Conservation (phyloP, 306 rosid species). For the Inga leiocalycina region DNA sequence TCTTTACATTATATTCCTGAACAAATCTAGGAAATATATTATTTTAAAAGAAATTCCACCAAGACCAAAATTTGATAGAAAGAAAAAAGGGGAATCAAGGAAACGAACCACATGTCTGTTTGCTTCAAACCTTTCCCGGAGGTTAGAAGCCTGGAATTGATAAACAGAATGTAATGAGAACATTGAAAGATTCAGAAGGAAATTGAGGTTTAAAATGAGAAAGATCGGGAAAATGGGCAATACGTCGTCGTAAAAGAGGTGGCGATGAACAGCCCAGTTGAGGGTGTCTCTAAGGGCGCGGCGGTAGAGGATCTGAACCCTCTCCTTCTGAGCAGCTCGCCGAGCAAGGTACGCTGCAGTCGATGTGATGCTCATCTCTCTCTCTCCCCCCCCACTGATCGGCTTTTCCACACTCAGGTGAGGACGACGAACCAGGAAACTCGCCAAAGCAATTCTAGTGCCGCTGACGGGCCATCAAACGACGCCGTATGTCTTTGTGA, state of each 20-base stretch:
- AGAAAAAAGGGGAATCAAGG: background rate
- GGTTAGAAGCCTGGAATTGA: slow-evolving; percentile 68
- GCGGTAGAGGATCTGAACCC: slow-evolving; percentile 93
- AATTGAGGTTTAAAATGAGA: background rate
- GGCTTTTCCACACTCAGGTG: background rate
- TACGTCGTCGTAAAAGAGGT: slow-evolving; percentile 89
- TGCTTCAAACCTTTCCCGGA: slow-evolving; percentile 84
- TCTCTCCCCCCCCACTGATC: background rate
- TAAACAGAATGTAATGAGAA: background rate
- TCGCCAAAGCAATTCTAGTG: background rate
- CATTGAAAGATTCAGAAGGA: background rate
- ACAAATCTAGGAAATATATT: background rate
- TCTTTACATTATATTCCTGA: background rate
- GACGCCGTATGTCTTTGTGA: background rate
- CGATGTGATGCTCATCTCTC: slow-evolving; percentile 55
- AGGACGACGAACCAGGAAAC: background rate
- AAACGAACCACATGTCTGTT: slow-evolving; percentile 80
- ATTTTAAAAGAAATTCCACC: background rate
- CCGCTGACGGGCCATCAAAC: background rate
- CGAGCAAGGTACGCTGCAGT: slow-evolving; percentile 69
- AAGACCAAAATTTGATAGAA: background rate
- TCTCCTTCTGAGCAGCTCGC: slow-evolving; percentile 93
- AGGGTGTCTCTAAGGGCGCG: slow-evolving; percentile 92
- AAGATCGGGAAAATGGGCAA: background rate
- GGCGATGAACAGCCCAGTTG: slow-evolving; percentile 99